Evolutionary conservation across 108 stramenopile genomes (phyloP), one percentile per base, ranked within the genome.

Genomic region (Pseudonitzschia delicatissima): DNA sequence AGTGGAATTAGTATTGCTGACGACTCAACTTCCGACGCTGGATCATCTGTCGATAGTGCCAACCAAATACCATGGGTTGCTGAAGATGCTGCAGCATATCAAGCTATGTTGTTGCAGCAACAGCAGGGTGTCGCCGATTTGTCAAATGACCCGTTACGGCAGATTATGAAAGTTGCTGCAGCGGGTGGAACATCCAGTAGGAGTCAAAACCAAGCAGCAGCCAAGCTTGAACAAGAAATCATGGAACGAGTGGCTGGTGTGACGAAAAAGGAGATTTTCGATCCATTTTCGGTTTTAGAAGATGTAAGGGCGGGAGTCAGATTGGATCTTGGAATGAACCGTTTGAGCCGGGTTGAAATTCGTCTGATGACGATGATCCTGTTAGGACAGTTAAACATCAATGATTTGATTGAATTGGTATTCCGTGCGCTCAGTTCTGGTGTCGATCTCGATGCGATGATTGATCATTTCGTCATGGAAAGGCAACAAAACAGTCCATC

Each of bases 241-340:
- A 71, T 75, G 49, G 79, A 82, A 48, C 59, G 45, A 40, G 57
- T 72, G 45, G 33, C 17, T 21, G 57, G 36, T 60, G 68, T 18
- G 12, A 66, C 64, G 25, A 68, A 70, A 69, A 72, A 77, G 66
- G 82, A 86, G 61, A 78, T 49, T 31, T 74, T 82, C 39, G 86
- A 88, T 71, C 85, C 83, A 0, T 78, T 85, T 37, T 82, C 81
- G 4, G 81, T 79, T 13, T 69, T 93, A 21, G 82, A 88, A 64
- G 73, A 80, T 2, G 81, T 82, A 5, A 66, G 82, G 37, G 69
- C 73, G 61, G 92, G 92, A 2, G 82, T 86, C 11, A 51, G 82
- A 39, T 57, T 93, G 28, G 88, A 90, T 44, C 62, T 93, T 40
- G 84, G 87, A 13, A 85, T 88, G 76, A 87, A 86, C 37, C 57